Base-by-base conservation (phyloP, 2,329 filamentous ascomycete species). In the Trichoderma guizhouense region DNA sequence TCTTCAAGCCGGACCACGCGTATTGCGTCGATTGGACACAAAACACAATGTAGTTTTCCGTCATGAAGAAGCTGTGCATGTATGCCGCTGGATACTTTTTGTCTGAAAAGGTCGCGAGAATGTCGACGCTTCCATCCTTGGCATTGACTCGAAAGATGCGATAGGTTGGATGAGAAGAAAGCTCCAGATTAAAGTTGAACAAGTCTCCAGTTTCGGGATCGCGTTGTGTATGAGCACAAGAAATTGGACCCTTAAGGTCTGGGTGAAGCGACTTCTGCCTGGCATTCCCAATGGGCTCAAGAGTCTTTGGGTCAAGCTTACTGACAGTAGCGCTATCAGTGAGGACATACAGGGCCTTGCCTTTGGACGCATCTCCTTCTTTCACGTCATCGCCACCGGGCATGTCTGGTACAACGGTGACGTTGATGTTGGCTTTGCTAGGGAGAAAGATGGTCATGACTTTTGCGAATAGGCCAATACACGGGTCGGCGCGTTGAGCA, bases 61-160 rank as follows among this genome's bases (percentile, higher is more conserved):
- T 92, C 30, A 97, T 81, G 76, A 94, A 93, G 76, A 95, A 86
- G 9, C 93, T 95, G 81, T 97, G 94, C n/a, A 97, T 88, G 76
- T 96, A 97, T 0, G 92, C 90, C 0, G 91, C 83, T 2, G 82
- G 82, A 3, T 86, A 79, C 3, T 84, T 82, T 5, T 81, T 79
- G 3, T 82, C 84, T 0, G 81, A 80, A 72, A 96, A 88, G 0
- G 87, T 90, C 3, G 93, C 93, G 0, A 97, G 85, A 21, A 96
- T 90, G 0, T 89, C 87, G 0, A 92, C 93, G 69, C 88, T 83
- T 0, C 91, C 92, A 0, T 89, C 91, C 0, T 84, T 79, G 0
- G 89, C 87, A 21, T 87, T 90, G 3, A 89, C 87, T 1, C 86
- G 83, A 79, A 95, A 96, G 18, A 96, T 78, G 18, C 91, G 89